These are phyloP conservation scores for Tetragonia tetragonoides DNA, from an alignment of 148 eudicot species.

Conservation along the genomic window DNA sequence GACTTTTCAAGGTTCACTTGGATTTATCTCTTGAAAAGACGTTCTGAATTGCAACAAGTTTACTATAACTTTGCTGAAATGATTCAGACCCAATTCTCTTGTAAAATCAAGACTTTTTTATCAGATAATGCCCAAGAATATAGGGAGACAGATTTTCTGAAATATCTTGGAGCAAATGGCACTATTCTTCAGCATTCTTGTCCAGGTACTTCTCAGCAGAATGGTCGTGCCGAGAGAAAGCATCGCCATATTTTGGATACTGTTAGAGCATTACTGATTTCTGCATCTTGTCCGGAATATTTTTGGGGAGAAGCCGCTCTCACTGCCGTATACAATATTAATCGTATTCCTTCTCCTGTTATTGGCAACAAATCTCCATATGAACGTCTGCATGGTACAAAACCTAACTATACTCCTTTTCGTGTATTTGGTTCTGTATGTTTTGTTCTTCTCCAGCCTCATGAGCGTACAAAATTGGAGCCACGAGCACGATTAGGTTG, in stretches of 20 bases:
- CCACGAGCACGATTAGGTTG: not conserved
- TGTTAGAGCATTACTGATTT: not conserved
- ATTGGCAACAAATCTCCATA: not conserved
- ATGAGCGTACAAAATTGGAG: conserved; percentile 1
- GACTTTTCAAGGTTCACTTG: conserved; percentile 14
- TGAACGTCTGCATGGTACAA: not conserved
- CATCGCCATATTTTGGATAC: conserved; percentile 10
- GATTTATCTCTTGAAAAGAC: not conserved
- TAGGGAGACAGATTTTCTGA: not conserved
- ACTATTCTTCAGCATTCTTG: not conserved
- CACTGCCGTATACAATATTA: not conserved
- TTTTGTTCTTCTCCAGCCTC: conserved; percentile 13
- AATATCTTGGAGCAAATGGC: not conserved
- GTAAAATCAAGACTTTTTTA: not conserved
- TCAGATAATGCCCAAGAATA: conserved; percentile 16
- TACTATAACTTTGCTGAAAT: no score
- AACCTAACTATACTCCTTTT: not conserved
- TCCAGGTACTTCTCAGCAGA: no score
- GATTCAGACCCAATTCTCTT: no score
- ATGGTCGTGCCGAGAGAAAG: not conserved
- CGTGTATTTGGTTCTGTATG: conserved; percentile 11
- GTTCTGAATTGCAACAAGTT: no score
- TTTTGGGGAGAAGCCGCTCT: conserved; percentile 7
- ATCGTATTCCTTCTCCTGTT: not conserved
- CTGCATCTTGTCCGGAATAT: not conserved